Evolutionary conservation across 345 rosid genomes (phyloP), one percentile per base, ranked within the genome.

Genomic region (Limnanthes douglasii): DNA sequence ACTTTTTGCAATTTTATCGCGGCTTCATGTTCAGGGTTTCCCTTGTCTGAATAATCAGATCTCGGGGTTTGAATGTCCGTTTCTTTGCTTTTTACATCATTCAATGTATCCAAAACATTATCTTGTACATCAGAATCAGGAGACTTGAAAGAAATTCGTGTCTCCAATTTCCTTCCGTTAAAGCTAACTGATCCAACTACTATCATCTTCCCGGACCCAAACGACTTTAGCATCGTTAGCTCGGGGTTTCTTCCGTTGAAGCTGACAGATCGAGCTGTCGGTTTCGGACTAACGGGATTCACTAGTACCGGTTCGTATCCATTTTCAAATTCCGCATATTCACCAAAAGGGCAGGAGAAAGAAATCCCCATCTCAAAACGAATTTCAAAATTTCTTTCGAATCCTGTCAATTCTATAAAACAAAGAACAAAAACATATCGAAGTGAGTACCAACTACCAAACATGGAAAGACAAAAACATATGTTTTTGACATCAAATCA

Each of bases 1-100:
- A 78, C 96, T 30, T 90, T 90, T 73, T 78, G 94, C 50, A 90
- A 54, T 46, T 72, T 78, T 21, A 81, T 50, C 2, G 99, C 96
- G 7, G 93, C 96, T 58, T 73, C 69, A 21, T 90, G 83, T 40
- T 67, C 66, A 0, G 94, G 96, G 36, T 60, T 69, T 37, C 12
- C 26, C 30, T 3, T 50, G 10, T 16, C 12, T 11, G 42, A 27
- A 41, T 29, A 15, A 47, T 19, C 58, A 12, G 51, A 46, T 14
- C 22, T 39, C 13, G 52, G 56, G 31, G 46, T 35, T 7, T 10
- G 39, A 20, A 15, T 29, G 23, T 28, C 50, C 19, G 18, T 31
- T 21, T 44, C 51, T 6, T 37, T 37, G 42, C 39, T 28, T 11
- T 20, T 43, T 15, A 15, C 3, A 12, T 25, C 18, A 8, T 8